Conservation (phyloP, 2,329 filamentous ascomycete genomes). For the Pseudogymnoascus sp. region DNA sequence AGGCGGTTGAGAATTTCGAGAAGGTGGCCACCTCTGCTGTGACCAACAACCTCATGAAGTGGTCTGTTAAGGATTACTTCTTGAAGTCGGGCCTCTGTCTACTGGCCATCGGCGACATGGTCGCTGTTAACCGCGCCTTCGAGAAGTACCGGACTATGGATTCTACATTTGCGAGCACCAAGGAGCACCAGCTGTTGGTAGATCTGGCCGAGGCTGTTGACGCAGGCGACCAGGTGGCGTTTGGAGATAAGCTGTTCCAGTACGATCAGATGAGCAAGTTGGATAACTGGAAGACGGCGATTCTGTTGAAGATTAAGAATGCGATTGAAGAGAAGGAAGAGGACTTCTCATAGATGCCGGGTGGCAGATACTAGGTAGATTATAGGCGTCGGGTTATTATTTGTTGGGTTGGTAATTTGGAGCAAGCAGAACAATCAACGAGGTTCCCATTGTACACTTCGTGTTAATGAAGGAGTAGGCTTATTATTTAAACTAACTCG, state of each 20-base stretch:
- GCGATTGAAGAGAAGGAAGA: conserved; percentile 65
- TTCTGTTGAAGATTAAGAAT: conserved; percentile 76
- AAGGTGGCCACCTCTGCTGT: conserved; percentile 71
- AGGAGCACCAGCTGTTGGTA: conserved; percentile 72
- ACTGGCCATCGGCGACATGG: conserved; percentile 63
- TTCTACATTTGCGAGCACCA: conserved; percentile 64
- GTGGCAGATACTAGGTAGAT: background rate
- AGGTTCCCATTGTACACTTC: background rate
- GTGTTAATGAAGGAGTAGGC: conserved; percentile 4
- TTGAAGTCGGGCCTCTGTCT: conserved; percentile 91
- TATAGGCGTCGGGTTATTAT: conserved; percentile 3
- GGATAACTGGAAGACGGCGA: conserved; percentile 93
- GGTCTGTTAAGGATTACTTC: conserved; percentile 92
- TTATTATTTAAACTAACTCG: conserved; percentile 9
- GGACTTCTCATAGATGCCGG: conserved; percentile 51
- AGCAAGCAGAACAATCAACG: conserved; percentile 7
- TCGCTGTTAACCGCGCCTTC: conserved; percentile 70
- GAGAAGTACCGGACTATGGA: conserved; percentile 77
- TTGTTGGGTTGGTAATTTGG: conserved; percentile 27
- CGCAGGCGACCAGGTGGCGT: conserved; percentile 70
- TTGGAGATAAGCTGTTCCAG: conserved; percentile 78
- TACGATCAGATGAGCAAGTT: conserved; percentile 89
- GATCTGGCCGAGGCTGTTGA: conserved; percentile 72
- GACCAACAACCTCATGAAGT: conserved; percentile 87
- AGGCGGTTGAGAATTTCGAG: conserved; percentile 75